A percentile compares a stretch with the other conserved stretches of the same genome.
phyloP scores from a whole-genome alignment of 495 filamentous ascomycete genomes.

The Parathielavia appendiculata region DNA sequence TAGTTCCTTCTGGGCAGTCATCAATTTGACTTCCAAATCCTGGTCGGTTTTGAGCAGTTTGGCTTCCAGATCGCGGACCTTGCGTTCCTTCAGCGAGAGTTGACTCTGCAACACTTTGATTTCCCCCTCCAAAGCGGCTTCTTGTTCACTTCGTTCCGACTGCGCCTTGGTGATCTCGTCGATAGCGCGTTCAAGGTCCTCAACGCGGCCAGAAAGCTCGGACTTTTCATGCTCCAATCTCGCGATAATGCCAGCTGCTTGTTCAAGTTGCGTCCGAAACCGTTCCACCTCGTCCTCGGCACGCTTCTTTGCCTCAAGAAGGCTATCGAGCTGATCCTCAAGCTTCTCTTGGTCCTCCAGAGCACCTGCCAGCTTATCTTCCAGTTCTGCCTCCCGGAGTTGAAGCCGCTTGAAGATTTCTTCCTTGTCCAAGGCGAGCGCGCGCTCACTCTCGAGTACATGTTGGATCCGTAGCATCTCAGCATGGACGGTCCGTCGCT shows the following conservation, averaged over 20 bases:
- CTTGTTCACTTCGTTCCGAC: constrained; percentile 62
- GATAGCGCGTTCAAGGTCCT: constrained; percentile 62
- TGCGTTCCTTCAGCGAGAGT: constrained; percentile 81
- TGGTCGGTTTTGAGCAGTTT: constrained; percentile 83
- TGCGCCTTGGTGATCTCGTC: constrained; percentile 60
- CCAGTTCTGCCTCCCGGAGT: constrained; percentile 77
- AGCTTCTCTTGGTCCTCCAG: constrained; percentile 91
- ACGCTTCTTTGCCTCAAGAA: constrained; percentile 84
- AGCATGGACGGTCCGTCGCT: constrained; percentile 76
- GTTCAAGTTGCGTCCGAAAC: constrained; percentile 77
- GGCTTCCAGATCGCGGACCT: constrained; percentile 78
- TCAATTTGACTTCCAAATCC: constrained; percentile 82
- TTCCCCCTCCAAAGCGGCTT: constrained; percentile 71
- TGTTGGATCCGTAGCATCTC: constrained; percentile 88
- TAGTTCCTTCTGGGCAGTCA: constrained; percentile 75
- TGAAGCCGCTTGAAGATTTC: constrained; percentile 97
- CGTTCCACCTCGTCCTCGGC: constrained; percentile 79
- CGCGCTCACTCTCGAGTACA: constrained; percentile 89
- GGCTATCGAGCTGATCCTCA: constrained; percentile 85
- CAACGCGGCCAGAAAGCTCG: constrained; percentile 59
- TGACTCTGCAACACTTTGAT: constrained; percentile 91
- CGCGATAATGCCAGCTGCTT: constrained; percentile 81
- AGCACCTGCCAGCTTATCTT: constrained; percentile 87
- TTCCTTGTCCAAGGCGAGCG: constrained; percentile 92
- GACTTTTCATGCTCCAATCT: constrained; percentile 80